Evolutionary conservation across 2,329 filamentous ascomycete genomes (phyloP).

Genomic region (Venturia asperata): DNA sequence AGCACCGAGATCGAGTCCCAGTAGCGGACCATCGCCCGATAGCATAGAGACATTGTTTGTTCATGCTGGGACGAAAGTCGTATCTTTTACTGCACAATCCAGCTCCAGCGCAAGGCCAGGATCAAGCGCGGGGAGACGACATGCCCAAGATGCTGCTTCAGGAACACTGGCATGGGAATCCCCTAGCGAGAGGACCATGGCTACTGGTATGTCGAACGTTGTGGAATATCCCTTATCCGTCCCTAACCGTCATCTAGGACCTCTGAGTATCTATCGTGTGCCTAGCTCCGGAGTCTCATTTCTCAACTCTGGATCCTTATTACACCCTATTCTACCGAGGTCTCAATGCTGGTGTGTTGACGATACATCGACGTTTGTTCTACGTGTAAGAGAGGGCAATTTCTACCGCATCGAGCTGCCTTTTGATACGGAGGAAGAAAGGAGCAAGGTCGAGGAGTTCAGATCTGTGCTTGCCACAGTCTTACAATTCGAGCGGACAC

Average conservation of each 20-base stretch:
- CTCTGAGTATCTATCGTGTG: constrained; percentile 76
- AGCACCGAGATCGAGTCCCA: constrained; percentile 26
- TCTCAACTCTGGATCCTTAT: constrained; percentile 67
- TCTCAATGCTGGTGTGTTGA: constrained; percentile 94
- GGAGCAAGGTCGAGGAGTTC: constrained; percentile 56
- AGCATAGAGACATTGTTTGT: constrained; percentile 65
- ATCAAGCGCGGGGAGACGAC: constrained; percentile 30
- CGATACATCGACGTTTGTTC: constrained; percentile 74
- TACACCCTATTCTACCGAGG: constrained; percentile 80
- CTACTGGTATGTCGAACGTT: constrained; percentile 52
- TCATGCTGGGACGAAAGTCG: constrained; percentile 65
- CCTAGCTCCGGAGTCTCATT: constrained; percentile 76
- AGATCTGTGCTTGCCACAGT: constrained; percentile 64
- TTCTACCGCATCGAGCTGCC: constrained; percentile 91
- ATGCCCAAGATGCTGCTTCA: constrained; percentile 35
- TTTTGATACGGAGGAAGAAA: constrained; percentile 55
- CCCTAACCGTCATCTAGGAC: constrained; percentile 44
- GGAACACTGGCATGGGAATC: constrained; percentile 67
- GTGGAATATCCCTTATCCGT: constrained; percentile 12
- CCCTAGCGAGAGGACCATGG: constrained; percentile 72
- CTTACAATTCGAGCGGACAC: constrained; percentile 78
- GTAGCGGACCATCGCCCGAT: constrained; percentile 31
- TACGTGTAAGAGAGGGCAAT: constrained; percentile 73
- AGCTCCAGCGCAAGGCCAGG: constrained; percentile 27
- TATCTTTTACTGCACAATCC: constrained; percentile 49